Conservation (phyloP, 75 land plant species). For the Chamaecyparis obtusa region DNA sequence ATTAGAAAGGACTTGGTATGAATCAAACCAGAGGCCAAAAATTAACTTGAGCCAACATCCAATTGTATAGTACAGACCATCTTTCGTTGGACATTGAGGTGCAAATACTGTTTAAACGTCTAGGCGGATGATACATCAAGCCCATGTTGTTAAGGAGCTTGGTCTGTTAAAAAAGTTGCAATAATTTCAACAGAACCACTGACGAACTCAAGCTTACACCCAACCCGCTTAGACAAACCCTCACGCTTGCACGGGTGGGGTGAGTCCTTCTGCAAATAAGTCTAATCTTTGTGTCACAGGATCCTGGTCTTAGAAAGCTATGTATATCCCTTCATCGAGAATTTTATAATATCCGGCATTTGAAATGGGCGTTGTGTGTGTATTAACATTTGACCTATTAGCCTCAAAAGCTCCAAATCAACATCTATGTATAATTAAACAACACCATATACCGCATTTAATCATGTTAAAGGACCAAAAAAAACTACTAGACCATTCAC, state of each 20-base stretch:
- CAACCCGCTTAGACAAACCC: neutral
- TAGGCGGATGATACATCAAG: neutral
- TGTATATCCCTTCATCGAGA: neutral
- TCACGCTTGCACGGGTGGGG: neutral
- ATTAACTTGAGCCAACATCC: neutral
- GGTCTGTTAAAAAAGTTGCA: neutral
- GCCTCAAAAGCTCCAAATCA: neutral
- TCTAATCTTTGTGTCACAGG: neutral
- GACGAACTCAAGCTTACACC: neutral
- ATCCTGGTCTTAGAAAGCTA: neutral
- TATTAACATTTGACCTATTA: neutral
- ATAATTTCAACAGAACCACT: neutral
- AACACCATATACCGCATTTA: neutral
- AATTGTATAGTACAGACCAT: neutral
- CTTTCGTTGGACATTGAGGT: neutral
- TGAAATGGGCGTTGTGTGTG: neutral
- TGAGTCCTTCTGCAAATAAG: neutral
- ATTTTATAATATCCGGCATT: neutral
- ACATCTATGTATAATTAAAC: neutral
- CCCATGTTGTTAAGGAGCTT: neutral
- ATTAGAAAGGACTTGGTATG: neutral
- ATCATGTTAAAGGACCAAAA: neutral
- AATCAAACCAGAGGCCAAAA: neutral
- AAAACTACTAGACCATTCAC: neutral
- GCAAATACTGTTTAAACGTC: neutral